A percentile compares a stretch with the other conserved stretches of the same genome.
Evolutionary conservation across 345 rosid species (phyloP).

Genomic region (rapeseed (Brassica napus)): Da-Ae NC_063442.1:18560001-18560500

Average conservation of each 20-base stretch:
- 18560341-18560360: slow-evolving; percentile 68
- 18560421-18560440: slow-evolving; percentile 64
- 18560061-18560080: slow-evolving; percentile 84
- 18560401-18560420: slow-evolving; percentile 33
- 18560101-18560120: slow-evolving; percentile 73
- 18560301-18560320: slow-evolving; percentile 50
- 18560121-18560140: slow-evolving; percentile 84
- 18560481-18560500: slow-evolving; percentile 43
- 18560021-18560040: slow-evolving; percentile 83
- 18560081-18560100: slow-evolving; percentile 94
- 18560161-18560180: slow-evolving; percentile 43
- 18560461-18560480: slow-evolving; percentile 44
- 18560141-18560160: slow-evolving; percentile 51
- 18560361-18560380: slow-evolving; percentile 84
- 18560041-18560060: slow-evolving; percentile 69
- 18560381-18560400: slow-evolving; percentile 75
- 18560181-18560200: slow-evolving; percentile 43
- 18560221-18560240: slow-evolving; percentile 61
- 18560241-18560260: slow-evolving; percentile 62
- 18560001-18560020: slow-evolving; percentile 95
- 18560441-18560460: slow-evolving; percentile 51
- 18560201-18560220: slow-evolving; percentile 48
- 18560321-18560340: slow-evolving; percentile 47
- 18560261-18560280: slow-evolving; percentile 63
- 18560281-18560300: slow-evolving; percentile 50